These are phyloP conservation scores for Agrocybe praecox DNA, from an alignment of 768 basidiomycete species.

Conservation along the genomic window DNA sequence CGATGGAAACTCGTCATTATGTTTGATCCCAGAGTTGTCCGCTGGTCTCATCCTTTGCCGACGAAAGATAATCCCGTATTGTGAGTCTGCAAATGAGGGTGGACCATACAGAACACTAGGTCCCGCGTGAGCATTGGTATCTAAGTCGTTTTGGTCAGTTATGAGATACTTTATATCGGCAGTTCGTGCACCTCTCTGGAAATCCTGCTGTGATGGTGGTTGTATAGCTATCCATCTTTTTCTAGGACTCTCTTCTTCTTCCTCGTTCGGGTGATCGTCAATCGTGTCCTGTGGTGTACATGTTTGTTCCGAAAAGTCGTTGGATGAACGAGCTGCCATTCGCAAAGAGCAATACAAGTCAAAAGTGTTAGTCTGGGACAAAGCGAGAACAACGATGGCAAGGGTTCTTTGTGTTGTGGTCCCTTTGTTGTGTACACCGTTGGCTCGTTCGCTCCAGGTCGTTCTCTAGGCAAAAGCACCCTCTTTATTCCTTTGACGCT, in stretches of 20 bases:
- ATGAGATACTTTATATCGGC: not conserved
- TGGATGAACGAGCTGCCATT: not conserved
- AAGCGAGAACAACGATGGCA: not conserved
- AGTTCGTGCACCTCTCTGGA: slow-evolving; percentile 2
- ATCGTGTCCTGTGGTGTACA: not conserved
- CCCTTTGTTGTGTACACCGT: no score
- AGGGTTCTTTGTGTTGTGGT: no score
- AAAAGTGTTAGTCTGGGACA: no score
- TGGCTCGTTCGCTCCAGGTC: not conserved
- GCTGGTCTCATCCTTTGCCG: slow-evolving; percentile 55
- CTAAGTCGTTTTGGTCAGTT: not conserved
- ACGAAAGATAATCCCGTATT: slow-evolving; percentile 59
- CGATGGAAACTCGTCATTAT: slow-evolving; percentile 45
- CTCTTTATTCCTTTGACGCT: no score
- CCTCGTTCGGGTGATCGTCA: not conserved
- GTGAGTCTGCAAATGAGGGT: slow-evolving; percentile 48
- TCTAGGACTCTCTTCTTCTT: not conserved
- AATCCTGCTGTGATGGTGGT: slow-evolving; percentile 1
- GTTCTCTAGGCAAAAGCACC: no score
- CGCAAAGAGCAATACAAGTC: not conserved
- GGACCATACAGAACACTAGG: slow-evolving; percentile 19
- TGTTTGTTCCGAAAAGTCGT: not conserved
- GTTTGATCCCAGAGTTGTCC: slow-evolving; percentile 44
- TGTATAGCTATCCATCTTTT: slow-evolving; percentile 12
- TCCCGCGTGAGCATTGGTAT: not conserved